Base-by-base conservation (phyloP, 495 filamentous ascomycete species). In the Podospora appendiculata region DNA sequence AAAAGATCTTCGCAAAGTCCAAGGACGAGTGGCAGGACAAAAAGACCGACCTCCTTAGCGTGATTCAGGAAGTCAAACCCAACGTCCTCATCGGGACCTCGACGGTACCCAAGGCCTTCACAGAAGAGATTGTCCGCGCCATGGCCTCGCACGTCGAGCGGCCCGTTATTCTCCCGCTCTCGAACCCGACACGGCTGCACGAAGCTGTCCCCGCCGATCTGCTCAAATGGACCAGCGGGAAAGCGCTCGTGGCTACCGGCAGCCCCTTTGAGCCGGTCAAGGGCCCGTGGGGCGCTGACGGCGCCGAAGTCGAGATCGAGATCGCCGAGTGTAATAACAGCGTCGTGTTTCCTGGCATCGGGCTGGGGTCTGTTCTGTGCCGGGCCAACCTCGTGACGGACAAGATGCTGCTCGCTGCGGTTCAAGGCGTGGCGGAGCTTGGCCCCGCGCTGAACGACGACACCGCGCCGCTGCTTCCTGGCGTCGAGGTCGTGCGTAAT, bases 311-410 rank as follows among this genome's bases (percentile, higher is more conserved):
- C 35, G 59, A 63, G 50, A 62, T 77, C 46, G 81, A 89, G 38
- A 74, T 94, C 8, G 88, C 88, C 19, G 90, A 94, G 63, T 95
- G 90, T 73, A 95, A 95, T 70, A 95, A 95, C 68, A 87, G 84
- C 5, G 87, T 85, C n/a, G 82, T 82, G 19, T 95, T 93, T 70
- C 88, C 89, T 0, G 89, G 87, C 0, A 90, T 96, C 51, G 90
- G 89, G 0, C 81, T 95, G 2, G 90, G 89, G 12, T 79, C 78
- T 9, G 81, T 96, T 14, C 78, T 95, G 9, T 82, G 73, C 11
- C 79, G 84, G 13, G 72, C 82, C 2, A 74, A 64, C 2, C 71
- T 78, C 2, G 59, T 95, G 5, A 85, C 83, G 0, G 83, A 91
- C 58, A 80, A 83, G 59, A 90, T 96, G 83, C 80, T 95, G 10